These are phyloP conservation scores for Hypoxylon rickii DNA, from an alignment of 495 filamentous ascomycete genomes.

Conservation along the genomic window DNA sequence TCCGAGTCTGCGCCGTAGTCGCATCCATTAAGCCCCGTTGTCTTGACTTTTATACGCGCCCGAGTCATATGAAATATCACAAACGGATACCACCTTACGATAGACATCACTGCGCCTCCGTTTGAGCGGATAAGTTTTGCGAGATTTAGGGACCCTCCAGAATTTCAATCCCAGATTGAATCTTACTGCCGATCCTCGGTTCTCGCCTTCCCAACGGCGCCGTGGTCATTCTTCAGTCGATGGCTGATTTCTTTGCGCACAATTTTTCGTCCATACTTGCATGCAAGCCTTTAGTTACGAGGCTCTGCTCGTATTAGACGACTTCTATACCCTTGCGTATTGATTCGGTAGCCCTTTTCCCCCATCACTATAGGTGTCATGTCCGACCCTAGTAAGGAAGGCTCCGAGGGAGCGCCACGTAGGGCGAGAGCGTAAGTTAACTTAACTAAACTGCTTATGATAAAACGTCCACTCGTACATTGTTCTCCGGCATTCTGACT, in stretches of 20 bases:
- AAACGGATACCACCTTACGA: constrained; percentile 1
- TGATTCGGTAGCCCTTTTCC: constrained; percentile 1
- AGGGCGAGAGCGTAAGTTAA: constrained; percentile 34
- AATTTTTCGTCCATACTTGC: constrained; percentile 10
- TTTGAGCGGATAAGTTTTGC: constrained; percentile 15
- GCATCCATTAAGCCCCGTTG: neutral
- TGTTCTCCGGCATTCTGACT: constrained; percentile 28
- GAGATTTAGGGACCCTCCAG: neutral
- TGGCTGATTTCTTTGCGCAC: constrained; percentile 17
- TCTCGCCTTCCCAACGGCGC: too few relatives aligned
- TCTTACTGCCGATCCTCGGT: too few relatives aligned
- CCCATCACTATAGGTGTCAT: constrained; percentile 6
- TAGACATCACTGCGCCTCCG: constrained; percentile 24
- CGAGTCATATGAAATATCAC: constrained; percentile 4
- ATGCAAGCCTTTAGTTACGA: constrained; percentile 8
- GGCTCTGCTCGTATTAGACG: constrained; percentile 9
- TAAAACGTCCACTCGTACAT: neutral
- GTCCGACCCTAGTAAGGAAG: constrained; percentile 21
- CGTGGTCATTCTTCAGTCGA: too few relatives aligned
- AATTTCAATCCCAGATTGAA: neutral
- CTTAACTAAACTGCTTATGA: neutral
- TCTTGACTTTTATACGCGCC: constrained; percentile 7
- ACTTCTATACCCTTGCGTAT: constrained; percentile 5
- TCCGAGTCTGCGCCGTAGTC: neutral
- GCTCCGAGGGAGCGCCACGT: constrained; percentile 23